These are phyloP conservation scores for Trichoderma harzianum DNA, from an alignment of 2,329 filamentous ascomycete genomes.

Conservation along the genomic window DNA sequence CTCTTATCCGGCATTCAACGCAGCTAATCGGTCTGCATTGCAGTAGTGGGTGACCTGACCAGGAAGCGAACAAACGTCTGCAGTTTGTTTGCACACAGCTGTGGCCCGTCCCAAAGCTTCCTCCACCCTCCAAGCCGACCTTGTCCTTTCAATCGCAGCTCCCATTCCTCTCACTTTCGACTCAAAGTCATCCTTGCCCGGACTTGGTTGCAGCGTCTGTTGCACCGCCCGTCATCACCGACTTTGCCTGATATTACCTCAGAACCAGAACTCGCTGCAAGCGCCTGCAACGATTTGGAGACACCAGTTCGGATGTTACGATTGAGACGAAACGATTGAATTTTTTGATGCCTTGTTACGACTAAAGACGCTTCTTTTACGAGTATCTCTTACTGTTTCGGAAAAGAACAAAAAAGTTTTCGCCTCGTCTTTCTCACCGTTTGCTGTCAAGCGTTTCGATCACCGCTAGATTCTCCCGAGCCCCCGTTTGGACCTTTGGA, in stretches of 20 bases:
- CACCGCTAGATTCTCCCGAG: slow-evolving; percentile 1
- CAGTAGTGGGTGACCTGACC: slow-evolving; percentile 28
- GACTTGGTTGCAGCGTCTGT: slow-evolving; percentile 2
- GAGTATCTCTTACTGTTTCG: slow-evolving; percentile 19
- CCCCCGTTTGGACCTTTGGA: neutral
- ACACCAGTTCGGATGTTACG: slow-evolving; percentile 22
- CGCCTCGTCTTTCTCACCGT: slow-evolving; percentile 7
- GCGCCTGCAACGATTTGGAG: slow-evolving; percentile 1
- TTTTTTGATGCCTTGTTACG: slow-evolving; percentile 31
- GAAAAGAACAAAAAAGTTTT: slow-evolving; percentile 16
- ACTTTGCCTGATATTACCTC: slow-evolving; percentile 9
- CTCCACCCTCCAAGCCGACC: neutral
- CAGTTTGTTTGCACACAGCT: slow-evolving; percentile 24
- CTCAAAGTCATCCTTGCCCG: slow-evolving; percentile 4
- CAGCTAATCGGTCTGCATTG: slow-evolving; percentile 34
- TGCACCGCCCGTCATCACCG: slow-evolving; percentile 12
- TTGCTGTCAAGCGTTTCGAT: slow-evolving; percentile 13
- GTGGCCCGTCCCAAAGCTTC: slow-evolving; percentile 18
- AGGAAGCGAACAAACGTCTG: slow-evolving; percentile 23
- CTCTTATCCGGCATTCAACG: slow-evolving; percentile 27
- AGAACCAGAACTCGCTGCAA: neutral
- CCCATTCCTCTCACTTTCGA: slow-evolving; percentile 14
- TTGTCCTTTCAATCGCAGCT: slow-evolving; percentile 10
- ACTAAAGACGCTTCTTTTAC: slow-evolving; percentile 27
- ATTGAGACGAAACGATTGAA: slow-evolving; percentile 23